A percentile compares a stretch with the other conserved stretches of the same genome.
Conservation (phyloP, 2,329 filamentous ascomycete species). For the Ophiostoma fasciatum region DNA sequence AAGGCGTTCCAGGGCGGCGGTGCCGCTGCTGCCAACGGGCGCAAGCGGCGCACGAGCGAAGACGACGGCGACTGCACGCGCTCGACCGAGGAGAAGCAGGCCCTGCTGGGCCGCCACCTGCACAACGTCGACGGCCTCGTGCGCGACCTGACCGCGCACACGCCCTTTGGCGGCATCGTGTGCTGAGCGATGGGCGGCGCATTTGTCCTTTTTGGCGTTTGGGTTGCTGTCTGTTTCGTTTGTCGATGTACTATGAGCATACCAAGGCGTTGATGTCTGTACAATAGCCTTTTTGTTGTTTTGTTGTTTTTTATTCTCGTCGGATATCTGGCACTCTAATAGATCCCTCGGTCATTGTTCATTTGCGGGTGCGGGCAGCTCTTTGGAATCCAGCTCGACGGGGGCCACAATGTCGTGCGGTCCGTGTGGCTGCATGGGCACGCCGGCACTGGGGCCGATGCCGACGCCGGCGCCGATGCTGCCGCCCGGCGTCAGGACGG, state of each 20-base stretch:
- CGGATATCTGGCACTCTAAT: no score
- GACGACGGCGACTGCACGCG: constrained; percentile 31
- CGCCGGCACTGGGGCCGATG: constrained; percentile 19
- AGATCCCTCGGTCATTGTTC: no score
- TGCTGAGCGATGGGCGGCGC: no score
- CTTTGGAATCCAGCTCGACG: constrained; percentile 43
- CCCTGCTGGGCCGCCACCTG: constrained; percentile 59
- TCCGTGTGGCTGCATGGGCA: constrained; percentile 28
- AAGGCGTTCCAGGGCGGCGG: constrained; percentile 40
- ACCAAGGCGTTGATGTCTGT: no score
- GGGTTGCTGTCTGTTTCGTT: no score
- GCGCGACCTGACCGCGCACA: constrained; percentile 65
- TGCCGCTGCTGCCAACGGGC: constrained; percentile 10
- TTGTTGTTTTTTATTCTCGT: no score
- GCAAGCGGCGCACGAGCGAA: constrained; percentile 3
- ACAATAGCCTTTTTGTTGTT: no score
- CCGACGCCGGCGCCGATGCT: constrained; percentile 12
- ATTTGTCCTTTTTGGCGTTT: no score
- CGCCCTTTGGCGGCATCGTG: constrained; percentile 44
- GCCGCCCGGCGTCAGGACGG: constrained; percentile 5
- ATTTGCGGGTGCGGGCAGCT: no score
- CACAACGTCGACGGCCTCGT: constrained; percentile 76
- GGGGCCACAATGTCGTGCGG: constrained; percentile 35
- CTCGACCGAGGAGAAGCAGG: constrained; percentile 69
- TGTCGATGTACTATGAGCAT: no score